These are phyloP conservation scores for Picochlorum sp. DNA, from an alignment of 139 green algal species.

Conservation along the genomic window DNA sequence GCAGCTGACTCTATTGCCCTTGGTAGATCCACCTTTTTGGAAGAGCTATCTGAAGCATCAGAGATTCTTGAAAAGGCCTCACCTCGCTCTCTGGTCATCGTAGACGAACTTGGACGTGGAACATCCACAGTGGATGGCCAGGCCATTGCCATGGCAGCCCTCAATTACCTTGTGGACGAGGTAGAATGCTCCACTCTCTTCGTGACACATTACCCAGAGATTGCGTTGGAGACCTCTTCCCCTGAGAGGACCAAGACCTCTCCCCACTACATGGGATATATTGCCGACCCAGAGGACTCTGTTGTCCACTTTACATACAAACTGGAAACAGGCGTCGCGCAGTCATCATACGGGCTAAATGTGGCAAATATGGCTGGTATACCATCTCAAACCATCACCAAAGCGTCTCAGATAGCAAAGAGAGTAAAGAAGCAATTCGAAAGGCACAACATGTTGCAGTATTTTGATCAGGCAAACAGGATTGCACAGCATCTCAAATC, in stretches of 20 bases:
- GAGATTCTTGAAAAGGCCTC: slow-evolving; percentile 63
- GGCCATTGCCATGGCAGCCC: slow-evolving; percentile 36
- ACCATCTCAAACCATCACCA: slow-evolving; percentile 11
- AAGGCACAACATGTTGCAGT: no score
- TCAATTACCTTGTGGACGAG: slow-evolving; percentile 37
- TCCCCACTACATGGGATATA: slow-evolving; percentile 35
- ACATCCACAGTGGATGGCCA: slow-evolving; percentile 17
- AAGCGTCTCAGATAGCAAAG: no score
- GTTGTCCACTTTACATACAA: slow-evolving; percentile 83
- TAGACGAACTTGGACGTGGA: slow-evolving; percentile 23
- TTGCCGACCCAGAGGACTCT: slow-evolving; percentile 8
- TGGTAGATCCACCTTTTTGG: slow-evolving; percentile 50
- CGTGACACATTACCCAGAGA: slow-evolving; percentile 66
- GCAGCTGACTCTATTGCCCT: slow-evolving; percentile 71
- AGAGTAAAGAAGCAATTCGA: no score
- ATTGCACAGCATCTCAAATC: no score
- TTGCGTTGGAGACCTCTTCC: slow-evolving; percentile 15
- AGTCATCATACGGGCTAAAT: slow-evolving; percentile 78
- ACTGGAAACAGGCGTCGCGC: slow-evolving; percentile 55
- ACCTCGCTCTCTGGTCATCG: slow-evolving; percentile 1
- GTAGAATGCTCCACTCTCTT: slow-evolving; percentile 53
- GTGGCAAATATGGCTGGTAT: slow-evolving; percentile 76
- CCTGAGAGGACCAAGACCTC: slow-evolving; percentile 13
- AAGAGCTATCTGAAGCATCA: slow-evolving; percentile 61
- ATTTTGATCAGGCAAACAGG: no score